phyloP scores from a whole-genome alignment of 2,329 filamentous ascomycete genomes.

The Stromatinia cepivora region DNA sequence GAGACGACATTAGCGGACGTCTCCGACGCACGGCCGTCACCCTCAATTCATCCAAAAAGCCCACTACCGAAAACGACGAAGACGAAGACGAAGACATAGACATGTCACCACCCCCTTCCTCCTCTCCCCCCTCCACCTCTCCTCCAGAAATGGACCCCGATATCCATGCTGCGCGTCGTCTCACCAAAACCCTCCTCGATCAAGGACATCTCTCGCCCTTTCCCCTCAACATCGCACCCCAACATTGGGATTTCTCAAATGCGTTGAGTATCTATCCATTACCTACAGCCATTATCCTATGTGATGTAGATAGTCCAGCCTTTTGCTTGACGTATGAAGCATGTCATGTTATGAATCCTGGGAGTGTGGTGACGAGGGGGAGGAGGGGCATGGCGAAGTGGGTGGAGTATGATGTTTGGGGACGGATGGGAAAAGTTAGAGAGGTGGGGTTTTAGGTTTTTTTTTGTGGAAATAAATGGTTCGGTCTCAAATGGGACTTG shows the following conservation, averaged over 20 bases:
- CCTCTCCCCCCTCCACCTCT: conserved; percentile 1
- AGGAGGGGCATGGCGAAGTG: conserved; percentile 71
- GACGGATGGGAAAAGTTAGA: conserved; percentile 37
- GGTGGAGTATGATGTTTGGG: conserved; percentile 76
- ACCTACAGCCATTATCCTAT: conserved; percentile 78
- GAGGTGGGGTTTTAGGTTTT: conserved; percentile 37
- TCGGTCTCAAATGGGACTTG: neutral
- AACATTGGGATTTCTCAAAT: conserved; percentile 85
- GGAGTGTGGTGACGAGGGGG: conserved; percentile 69
- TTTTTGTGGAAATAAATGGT: neutral
- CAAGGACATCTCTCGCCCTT: conserved; percentile 90
- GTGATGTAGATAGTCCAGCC: conserved; percentile 76
- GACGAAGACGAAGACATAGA: conserved; percentile 32
- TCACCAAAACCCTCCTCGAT: conserved; percentile 89
- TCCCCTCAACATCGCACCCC: conserved; percentile 71
- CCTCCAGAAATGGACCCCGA: conserved; percentile 44
- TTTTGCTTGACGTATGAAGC: conserved; percentile 93
- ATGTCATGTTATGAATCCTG: conserved; percentile 94
- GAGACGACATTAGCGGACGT: conserved; percentile 82
- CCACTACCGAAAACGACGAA: conserved; percentile 28
- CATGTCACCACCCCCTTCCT: conserved; percentile 11
- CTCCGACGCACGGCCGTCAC: conserved; percentile 75
- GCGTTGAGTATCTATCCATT: conserved; percentile 82
- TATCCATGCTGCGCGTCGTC: conserved; percentile 63
- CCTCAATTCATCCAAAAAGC: conserved; percentile 49